These are phyloP conservation scores for Colletotrichum plurivorum DNA, from an alignment of 2,329 filamentous ascomycete genomes.

Conservation along the genomic window DNA sequence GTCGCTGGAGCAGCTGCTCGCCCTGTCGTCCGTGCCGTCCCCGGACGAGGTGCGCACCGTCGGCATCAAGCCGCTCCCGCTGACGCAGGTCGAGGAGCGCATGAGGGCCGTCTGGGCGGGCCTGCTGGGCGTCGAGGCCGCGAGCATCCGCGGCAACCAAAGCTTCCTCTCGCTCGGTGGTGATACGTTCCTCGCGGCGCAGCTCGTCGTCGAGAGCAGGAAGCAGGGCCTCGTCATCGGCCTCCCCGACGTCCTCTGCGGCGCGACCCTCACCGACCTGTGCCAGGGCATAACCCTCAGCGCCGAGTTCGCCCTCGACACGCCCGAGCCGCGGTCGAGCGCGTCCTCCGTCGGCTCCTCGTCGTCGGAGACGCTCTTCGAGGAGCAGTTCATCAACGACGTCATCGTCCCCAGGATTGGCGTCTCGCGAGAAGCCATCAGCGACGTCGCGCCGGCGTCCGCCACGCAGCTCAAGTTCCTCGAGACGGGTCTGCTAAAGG, in stretches of 20 bases:
- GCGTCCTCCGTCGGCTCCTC: background rate
- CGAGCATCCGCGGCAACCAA: constrained; percentile 57
- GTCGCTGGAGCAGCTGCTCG: constrained; percentile 59
- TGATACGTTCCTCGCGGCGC: constrained; percentile 59
- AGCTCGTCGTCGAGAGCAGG: constrained; percentile 61
- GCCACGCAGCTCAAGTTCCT: constrained; percentile 63
- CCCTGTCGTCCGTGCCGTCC: constrained; percentile 55
- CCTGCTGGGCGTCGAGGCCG: constrained; percentile 56
- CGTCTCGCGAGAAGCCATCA: constrained; percentile 57
- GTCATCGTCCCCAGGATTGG: constrained; percentile 60
- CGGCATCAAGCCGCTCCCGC: constrained; percentile 60
- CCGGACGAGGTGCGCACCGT: constrained; percentile 52
- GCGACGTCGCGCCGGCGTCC: constrained; percentile 64
- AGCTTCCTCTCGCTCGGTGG: constrained; percentile 64
- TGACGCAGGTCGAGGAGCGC: constrained; percentile 62
- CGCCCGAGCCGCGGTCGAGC: constrained; percentile 1
- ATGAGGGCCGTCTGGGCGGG: constrained; percentile 65
- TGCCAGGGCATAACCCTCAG: constrained; percentile 52
- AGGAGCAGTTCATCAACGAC: constrained; percentile 56
- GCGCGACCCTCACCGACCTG: constrained; percentile 60
- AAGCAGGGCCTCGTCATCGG: constrained; percentile 57
- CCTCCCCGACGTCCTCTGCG: constrained; percentile 58
- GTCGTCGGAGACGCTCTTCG: constrained; percentile 35
- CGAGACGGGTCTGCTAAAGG: constrained; percentile 62
- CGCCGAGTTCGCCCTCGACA: constrained; percentile 30